phyloP scores from a whole-genome alignment of 2,329 filamentous ascomycete species.

The Trichoderma lentiforme region DNA sequence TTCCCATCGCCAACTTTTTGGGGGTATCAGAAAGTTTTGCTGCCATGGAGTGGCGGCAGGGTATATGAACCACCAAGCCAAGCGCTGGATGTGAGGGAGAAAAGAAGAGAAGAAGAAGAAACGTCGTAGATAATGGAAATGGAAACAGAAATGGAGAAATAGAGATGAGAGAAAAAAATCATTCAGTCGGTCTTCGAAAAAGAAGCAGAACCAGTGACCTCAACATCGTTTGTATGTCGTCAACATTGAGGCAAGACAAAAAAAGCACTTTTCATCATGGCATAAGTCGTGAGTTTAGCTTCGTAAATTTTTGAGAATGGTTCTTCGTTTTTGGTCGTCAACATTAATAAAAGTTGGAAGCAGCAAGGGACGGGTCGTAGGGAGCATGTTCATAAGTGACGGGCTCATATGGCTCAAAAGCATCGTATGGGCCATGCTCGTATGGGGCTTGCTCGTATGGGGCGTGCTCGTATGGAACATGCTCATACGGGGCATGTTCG shows the following conservation, averaged over 20 bases:
- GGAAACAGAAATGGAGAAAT: not conserved
- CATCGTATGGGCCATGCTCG: conserved; percentile 16
- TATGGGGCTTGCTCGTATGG: conserved; percentile 30
- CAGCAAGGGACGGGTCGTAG: conserved; percentile 31
- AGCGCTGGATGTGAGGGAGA: conserved; percentile 18
- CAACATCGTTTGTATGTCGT: conserved; percentile 14
- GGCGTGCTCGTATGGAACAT: conserved; percentile 17
- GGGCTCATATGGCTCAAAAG: conserved; percentile 6
- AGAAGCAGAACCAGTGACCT: conserved; percentile 20
- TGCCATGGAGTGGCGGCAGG: conserved; percentile 22
- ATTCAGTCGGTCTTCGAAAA: not conserved
- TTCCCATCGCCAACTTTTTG: conserved; percentile 28
- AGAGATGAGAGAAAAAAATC: not conserved
- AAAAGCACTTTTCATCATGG: conserved; percentile 10
- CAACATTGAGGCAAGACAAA: conserved; percentile 22
- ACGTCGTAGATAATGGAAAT: conserved; percentile 13
- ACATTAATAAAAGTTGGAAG: conserved; percentile 32
- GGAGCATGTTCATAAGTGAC: conserved; percentile 21
- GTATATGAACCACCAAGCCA: conserved; percentile 27
- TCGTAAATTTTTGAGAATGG: conserved; percentile 8
- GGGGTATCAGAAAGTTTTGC: conserved; percentile 37
- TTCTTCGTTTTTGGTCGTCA: conserved; percentile 30
- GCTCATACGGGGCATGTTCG: conserved; percentile 28
- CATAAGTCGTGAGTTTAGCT: conserved; percentile 9
- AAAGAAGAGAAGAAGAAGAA: conserved; percentile 4